A percentile compares a stretch with the other conserved stretches of the same genome.
These are phyloP conservation scores for Boletus putidus DNA, from an alignment of 1,284 basidiomycete genomes.

Conservation along the genomic window DNA sequence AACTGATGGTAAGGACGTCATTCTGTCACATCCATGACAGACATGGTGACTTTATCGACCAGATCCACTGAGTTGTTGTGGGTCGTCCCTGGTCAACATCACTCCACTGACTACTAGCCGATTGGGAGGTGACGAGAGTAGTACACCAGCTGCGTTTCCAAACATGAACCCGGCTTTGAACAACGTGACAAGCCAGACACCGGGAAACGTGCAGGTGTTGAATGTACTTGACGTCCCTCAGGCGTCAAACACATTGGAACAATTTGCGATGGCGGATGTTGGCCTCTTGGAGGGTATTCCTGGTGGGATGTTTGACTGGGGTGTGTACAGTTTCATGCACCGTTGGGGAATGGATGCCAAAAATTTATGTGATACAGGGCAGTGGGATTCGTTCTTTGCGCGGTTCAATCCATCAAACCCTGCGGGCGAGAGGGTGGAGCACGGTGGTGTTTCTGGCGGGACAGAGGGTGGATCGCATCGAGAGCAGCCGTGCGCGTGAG, in stretches of 20 bases:
- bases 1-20: constrained; percentile 50
- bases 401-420: constrained; percentile 37
- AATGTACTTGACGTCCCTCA: constrained; percentile 66
- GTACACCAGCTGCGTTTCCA: constrained; percentile 28
- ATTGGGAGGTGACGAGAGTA: constrained; percentile 29
- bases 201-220: constrained; percentile 69
- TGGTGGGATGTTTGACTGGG: constrained; percentile 86
- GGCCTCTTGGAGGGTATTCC: constrained; percentile 79
- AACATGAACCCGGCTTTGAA: constrained; percentile 72
- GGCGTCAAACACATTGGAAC: constrained; percentile 54
- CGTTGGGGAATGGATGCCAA: not conserved
- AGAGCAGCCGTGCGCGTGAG: too few relatives aligned
- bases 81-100: constrained; percentile 52
- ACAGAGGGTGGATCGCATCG: too few relatives aligned
- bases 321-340: constrained; percentile 44
- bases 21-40: constrained; percentile 28
- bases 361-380: constrained; percentile 45
- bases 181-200: constrained; percentile 37
- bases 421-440: constrained; percentile 4
- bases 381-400: constrained; percentile 76
- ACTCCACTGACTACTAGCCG: constrained; percentile 45
- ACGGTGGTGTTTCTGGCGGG: not conserved
- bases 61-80: constrained; percentile 23
- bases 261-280: constrained; percentile 66
- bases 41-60: constrained; percentile 29